Percentiles rank a stretch among this genome's conserved stretches.
Evolutionary conservation across 2,329 filamentous ascomycete genomes (phyloP).

Genomic region (Fusarium liriodendri): DNA sequence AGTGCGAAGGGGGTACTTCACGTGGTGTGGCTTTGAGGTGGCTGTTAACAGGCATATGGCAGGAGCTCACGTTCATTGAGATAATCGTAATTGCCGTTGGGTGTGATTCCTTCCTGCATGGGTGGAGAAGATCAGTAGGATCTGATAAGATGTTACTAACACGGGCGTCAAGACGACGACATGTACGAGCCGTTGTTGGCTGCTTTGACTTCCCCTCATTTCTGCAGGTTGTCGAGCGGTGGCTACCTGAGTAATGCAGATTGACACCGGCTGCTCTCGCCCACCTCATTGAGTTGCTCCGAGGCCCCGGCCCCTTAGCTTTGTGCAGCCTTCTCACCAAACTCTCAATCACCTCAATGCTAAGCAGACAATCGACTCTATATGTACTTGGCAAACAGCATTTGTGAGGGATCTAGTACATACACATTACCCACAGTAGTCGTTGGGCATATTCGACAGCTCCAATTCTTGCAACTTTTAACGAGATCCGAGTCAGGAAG

Average conservation of each 20-base stretch:
- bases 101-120: neutral
- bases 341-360: neutral
- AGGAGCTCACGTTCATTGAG: neutral
- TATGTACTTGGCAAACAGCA: neutral
- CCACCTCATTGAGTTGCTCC: neutral
- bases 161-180: conserved; percentile 8
- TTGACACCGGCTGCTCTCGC: neutral
- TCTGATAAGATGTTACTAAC: conserved; percentile 31
- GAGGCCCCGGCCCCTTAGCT: no score
- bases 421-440: neutral
- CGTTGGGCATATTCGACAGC: neutral
- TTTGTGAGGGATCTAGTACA: no score
- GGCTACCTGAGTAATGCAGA: neutral
- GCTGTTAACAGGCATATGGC: neutral
- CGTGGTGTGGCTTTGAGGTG: neutral
- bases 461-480: neutral
- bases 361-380: neutral
- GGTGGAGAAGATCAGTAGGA: conserved; percentile 15
- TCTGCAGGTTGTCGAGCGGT: neutral
- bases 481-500: neutral
- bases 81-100: conserved; percentile 4
- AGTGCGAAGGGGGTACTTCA: neutral
- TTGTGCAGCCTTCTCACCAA: no score
- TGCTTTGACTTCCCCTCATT: conserved; percentile 4
- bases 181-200: neutral